Conservation (phyloP, 352 stramenopile species). For the Phytophthora colocasiae region DNA sequence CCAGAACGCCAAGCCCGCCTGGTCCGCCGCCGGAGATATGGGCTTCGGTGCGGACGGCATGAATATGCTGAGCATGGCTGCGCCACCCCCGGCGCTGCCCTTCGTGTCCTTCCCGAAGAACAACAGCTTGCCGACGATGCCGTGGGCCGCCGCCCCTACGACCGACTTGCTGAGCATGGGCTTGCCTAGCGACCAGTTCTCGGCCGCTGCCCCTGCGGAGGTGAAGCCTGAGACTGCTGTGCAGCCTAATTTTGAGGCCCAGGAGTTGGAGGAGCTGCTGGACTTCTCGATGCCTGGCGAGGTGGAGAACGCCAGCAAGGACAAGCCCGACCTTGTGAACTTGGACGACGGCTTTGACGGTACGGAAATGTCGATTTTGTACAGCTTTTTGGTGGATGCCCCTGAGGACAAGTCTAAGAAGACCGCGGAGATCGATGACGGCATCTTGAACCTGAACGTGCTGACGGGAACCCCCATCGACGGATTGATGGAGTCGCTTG, state of each 20-base stretch:
- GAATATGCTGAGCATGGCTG: constrained; percentile 70
- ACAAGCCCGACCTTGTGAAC: constrained; percentile 81
- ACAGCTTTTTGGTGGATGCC: constrained; percentile 84
- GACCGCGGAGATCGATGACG: constrained; percentile 61
- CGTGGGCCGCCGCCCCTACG: constrained; percentile 40
- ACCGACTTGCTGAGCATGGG: constrained; percentile 53
- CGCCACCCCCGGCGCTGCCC: constrained; percentile 62
- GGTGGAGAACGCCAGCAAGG: constrained; percentile 56
- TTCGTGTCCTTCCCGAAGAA: constrained; percentile 75
- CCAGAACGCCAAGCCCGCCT: constrained; percentile 43
- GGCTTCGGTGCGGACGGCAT: constrained; percentile 47
- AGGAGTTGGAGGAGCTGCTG: constrained; percentile 77
- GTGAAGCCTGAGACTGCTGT: constrained; percentile 34
- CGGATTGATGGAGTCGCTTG: constrained; percentile 76
- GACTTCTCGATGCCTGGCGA: constrained; percentile 81
- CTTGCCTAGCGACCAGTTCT: constrained; percentile 49
- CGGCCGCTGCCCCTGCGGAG: constrained; percentile 28
- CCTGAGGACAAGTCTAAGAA: constrained; percentile 74
- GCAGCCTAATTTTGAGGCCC: constrained; percentile 62
- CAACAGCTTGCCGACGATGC: constrained; percentile 62
- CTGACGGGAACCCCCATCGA: constrained; percentile 67
- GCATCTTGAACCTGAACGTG: constrained; percentile 84
- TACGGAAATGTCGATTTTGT: constrained; percentile 89
- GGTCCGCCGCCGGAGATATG: constrained; percentile 39
- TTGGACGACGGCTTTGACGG: constrained; percentile 85